phyloP scores from a whole-genome alignment of 371 early-diverging fungal species.

The Syncephalastrum contaminatum region DNA sequence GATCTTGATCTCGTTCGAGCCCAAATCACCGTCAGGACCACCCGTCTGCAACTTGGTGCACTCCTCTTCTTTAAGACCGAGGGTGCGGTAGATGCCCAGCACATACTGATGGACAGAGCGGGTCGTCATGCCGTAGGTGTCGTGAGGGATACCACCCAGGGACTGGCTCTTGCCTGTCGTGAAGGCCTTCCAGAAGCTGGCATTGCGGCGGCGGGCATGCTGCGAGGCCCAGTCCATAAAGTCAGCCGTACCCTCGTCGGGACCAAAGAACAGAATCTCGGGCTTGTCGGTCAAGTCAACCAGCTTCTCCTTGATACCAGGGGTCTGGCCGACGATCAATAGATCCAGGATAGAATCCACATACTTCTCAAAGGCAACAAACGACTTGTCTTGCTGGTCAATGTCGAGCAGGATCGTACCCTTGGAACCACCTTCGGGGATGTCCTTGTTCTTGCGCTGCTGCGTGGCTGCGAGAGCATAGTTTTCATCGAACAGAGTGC shows the following conservation, averaged over 20 bases:
- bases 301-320: constrained; percentile 95
- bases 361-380: constrained; percentile 98
- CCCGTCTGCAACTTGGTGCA: constrained; percentile 95
- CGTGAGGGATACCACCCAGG: constrained; percentile 98
- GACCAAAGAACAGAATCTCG: constrained; percentile 98
- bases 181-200: constrained; percentile 98
- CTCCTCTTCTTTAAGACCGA: constrained; percentile 76
- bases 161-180: constrained; percentile 97
- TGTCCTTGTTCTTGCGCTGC: constrained; percentile 98
- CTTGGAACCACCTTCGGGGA: constrained; percentile 98
- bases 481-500: constrained; percentile 97
- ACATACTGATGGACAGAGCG: constrained; percentile 98
- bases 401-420: constrained; percentile 95
- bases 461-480: constrained; percentile 95
- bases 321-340: constrained; percentile 87
- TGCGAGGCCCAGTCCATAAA: constrained; percentile 99
- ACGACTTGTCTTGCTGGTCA: constrained; percentile 91
- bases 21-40: constrained; percentile 98
- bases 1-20: constrained; percentile 98
- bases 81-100: constrained; percentile 90
- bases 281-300: constrained; percentile 88
- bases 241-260: constrained; percentile 98
- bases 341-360: constrained; percentile 94
- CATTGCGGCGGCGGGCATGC: constrained; percentile 90
- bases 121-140: constrained; percentile 97